These are phyloP conservation scores for Alternaria dauci DNA, from an alignment of 2,329 filamentous ascomycete genomes.

Conservation along the genomic window DNA sequence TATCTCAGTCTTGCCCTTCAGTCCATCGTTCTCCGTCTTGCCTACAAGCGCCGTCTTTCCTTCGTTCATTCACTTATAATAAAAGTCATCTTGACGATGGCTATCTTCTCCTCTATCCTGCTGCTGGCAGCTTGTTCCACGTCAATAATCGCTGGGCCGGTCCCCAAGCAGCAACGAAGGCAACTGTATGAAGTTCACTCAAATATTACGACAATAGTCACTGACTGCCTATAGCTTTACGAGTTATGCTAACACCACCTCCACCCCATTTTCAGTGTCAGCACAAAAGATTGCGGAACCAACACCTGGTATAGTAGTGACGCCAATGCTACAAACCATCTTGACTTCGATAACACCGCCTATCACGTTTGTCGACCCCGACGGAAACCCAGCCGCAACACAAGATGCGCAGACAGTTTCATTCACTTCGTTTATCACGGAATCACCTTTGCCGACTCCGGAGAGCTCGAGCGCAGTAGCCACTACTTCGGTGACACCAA, in stretches of 20 bases:
- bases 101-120: slow-evolving; percentile 34
- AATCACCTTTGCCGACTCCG: slow-evolving; percentile 25
- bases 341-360: slow-evolving; percentile 37
- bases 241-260: slow-evolving; percentile 38
- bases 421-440: slow-evolving; percentile 43
- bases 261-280: slow-evolving; percentile 11
- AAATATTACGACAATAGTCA: background rate
- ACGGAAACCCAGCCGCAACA: slow-evolving; percentile 45
- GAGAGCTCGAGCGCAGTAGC: slow-evolving; percentile 21
- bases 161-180: slow-evolving; percentile 40
- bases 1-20: slow-evolving; percentile 30
- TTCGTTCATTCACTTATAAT: slow-evolving; percentile 24
- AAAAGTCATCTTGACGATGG: slow-evolving; percentile 34
- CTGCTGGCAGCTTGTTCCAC: slow-evolving; percentile 51
- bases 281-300: slow-evolving; percentile 29
- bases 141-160: slow-evolving; percentile 43
- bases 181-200: slow-evolving; percentile 36
- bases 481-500: slow-evolving; percentile 8
- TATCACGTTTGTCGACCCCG: slow-evolving; percentile 45
- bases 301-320: slow-evolving; percentile 45
- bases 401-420: slow-evolving; percentile 38
- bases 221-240: slow-evolving; percentile 35
- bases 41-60: slow-evolving; percentile 20
- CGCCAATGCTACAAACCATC: slow-evolving; percentile 43
- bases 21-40: slow-evolving; percentile 22